A percentile compares a stretch with the other conserved stretches of the same genome.
These are phyloP conservation scores for Boletus tomentosulus DNA, from an alignment of 768 basidiomycete species.

Conservation along the genomic window DNA sequence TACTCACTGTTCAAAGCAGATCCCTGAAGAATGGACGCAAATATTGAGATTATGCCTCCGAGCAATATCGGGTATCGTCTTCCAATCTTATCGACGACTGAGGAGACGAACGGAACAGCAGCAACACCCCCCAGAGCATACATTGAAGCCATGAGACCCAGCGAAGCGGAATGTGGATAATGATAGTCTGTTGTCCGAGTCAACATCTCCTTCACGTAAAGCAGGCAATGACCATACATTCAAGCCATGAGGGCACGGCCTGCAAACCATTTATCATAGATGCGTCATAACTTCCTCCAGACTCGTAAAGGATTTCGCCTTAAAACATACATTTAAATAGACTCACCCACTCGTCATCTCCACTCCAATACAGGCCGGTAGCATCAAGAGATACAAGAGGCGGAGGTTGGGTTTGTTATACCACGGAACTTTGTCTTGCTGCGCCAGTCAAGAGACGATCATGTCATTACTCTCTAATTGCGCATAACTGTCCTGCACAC, in stretches of 20 bases:
- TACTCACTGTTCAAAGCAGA: neutral
- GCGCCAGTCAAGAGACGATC: conserved; percentile 9
- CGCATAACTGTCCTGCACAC: neutral
- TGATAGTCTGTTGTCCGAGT: conserved; percentile 30
- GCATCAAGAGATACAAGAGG: conserved; percentile 48
- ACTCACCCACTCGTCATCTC: conserved; percentile 11
- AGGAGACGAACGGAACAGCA: neutral
- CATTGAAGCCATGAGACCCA: conserved; percentile 32
- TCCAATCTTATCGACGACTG: too few relatives aligned
- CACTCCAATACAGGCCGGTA: conserved; percentile 33
- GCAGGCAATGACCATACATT: conserved; percentile 31
- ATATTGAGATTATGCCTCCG: neutral
- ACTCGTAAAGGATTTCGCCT: too few relatives aligned
- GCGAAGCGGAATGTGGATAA: conserved; percentile 46
- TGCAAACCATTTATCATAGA: conserved; percentile 64
- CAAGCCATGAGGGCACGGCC: conserved; percentile 53
- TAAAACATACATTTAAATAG: neutral
- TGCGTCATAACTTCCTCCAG: conserved; percentile 21
- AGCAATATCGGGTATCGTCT: neutral
- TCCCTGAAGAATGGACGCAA: neutral
- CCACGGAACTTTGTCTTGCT: conserved; percentile 52
- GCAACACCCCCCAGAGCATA: neutral
- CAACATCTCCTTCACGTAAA: neutral
- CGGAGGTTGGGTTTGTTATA: conserved; percentile 57
- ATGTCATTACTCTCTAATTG: conserved; percentile 1